Percentiles rank a stretch among this genome's conserved stretches.
Conservation (phyloP, 2,329 filamentous ascomycete species). For the Penicillium sp. region DNA sequence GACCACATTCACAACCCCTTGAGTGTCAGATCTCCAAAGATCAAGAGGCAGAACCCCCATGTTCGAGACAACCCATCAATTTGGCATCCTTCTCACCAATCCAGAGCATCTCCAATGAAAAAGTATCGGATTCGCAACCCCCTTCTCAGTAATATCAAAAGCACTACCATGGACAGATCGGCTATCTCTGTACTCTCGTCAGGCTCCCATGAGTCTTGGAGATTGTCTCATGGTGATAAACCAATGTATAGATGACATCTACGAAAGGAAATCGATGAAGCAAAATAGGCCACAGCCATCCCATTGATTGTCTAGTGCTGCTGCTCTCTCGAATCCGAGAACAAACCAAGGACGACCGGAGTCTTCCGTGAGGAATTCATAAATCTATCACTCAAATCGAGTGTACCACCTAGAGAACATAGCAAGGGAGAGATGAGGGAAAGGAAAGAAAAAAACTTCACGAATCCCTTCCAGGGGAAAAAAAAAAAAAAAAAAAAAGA, state of each 20-base stretch:
- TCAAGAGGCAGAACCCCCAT: slow-evolving; percentile 58
- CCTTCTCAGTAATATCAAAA: slow-evolving; percentile 63
- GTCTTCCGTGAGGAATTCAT: slow-evolving; percentile 16
- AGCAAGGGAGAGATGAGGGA: not conserved
- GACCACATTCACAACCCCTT: slow-evolving; percentile 56
- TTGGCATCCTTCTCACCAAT: slow-evolving; percentile 56
- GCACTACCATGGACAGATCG: slow-evolving; percentile 61
- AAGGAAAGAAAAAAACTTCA: slow-evolving; percentile 10
- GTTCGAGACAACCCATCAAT: slow-evolving; percentile 59
- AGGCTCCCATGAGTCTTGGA: no score
- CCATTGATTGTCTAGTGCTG: slow-evolving; percentile 4
- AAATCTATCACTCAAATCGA: slow-evolving; percentile 19
- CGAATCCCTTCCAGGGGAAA: slow-evolving; percentile 12
- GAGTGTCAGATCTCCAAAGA: slow-evolving; percentile 57
- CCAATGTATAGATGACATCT: no score
- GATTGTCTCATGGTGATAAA: no score
- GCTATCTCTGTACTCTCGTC: no score
- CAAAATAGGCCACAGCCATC: slow-evolving; percentile 5
- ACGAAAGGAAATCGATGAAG: not conserved
- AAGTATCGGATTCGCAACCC: slow-evolving; percentile 62
- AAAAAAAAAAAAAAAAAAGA: slow-evolving; percentile 6
- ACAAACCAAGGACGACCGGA: slow-evolving; percentile 2
- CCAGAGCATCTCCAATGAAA: slow-evolving; percentile 68
- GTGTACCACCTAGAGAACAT: not conserved
- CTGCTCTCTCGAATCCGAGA: slow-evolving; percentile 3